A percentile compares a stretch with the other conserved stretches of the same genome.
phyloP scores from a whole-genome alignment of 2,329 filamentous ascomycete genomes.

The Cytospora mali region DNA sequence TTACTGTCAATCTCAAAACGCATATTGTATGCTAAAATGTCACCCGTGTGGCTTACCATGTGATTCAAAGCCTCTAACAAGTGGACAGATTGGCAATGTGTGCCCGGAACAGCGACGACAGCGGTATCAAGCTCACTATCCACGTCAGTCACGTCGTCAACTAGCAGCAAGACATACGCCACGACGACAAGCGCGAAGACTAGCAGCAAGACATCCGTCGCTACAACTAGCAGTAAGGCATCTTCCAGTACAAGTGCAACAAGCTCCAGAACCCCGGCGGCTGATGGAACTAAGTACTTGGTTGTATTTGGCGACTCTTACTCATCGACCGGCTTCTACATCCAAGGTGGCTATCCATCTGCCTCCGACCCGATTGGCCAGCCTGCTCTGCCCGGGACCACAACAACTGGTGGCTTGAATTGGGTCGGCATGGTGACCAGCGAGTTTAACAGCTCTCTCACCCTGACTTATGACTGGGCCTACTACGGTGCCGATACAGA shows the following conservation, averaged over 20 bases:
- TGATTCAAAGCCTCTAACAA: neutral
- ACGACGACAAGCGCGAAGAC: slow-evolving; percentile 1
- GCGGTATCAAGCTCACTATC: neutral
- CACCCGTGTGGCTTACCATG: neutral
- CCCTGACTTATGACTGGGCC: slow-evolving; percentile 22
- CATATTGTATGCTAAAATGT: neutral
- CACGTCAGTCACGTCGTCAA: neutral
- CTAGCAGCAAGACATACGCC: too few species aligned
- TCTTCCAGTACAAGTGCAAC: neutral
- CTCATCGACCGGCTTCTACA: slow-evolving; percentile 17
- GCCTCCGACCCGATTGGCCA: slow-evolving; percentile 16
- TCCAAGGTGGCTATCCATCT: slow-evolving; percentile 21
- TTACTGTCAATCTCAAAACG: slow-evolving; percentile 19
- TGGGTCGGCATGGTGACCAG: slow-evolving; percentile 22
- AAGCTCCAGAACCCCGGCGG: neutral
- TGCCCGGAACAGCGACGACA: slow-evolving; percentile 10
- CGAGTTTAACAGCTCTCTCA: slow-evolving; percentile 18
- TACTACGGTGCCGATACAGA: slow-evolving; percentile 22
- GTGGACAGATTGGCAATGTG: slow-evolving; percentile 10
- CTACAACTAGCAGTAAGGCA: neutral
- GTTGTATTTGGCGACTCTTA: slow-evolving; percentile 20
- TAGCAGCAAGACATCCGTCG: neutral
- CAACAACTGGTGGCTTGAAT: slow-evolving; percentile 17
- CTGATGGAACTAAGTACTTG: slow-evolving; percentile 10
- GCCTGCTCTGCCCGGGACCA: slow-evolving; percentile 13